Evolutionary conservation across 1,139 yeast species (phyloP), one percentile per base, ranked within the genome.

Genomic region (Kluyveromyces sp.): DNA sequence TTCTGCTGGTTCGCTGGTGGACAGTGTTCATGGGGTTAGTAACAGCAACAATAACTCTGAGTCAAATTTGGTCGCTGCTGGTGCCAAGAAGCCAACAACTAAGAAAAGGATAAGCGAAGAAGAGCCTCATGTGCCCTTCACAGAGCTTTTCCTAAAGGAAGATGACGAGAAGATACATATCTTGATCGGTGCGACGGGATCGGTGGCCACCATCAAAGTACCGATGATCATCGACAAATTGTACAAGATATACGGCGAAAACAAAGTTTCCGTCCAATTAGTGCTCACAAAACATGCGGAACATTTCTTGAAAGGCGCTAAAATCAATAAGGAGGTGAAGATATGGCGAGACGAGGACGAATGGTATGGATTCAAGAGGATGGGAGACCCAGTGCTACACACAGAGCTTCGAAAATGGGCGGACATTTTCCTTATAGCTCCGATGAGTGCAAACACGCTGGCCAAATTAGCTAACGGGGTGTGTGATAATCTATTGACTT

Each of bases 391-490:
- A 7, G 80, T 89, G 43, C 72, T 92, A 50, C 97, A 90, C 63
- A 88, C 88, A 51, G 95, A 88, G 63, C 72, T 92, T 50, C 75
- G 97, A 46, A 81, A 88, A 60, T 92, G 98, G 98, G 97, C 98
- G 0, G 97, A 92, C 63, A 78, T 92, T 32, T 72, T 90, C 45
- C 75, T 89, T 34, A 83, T 90, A 46, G 95, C 95, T 34, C 97
- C 97, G 3, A 69, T 89, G 52, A 83, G 95, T 10, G 96, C 97
- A 4, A 89, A 90, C 64, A 84, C 97, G 0, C 70, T 90, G 46
- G 83, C 96, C n/a, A 90, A 90, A 61, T 79, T 89, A 42, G 84
- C 96, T 0, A 70, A 88, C 51, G 97, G 97, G 2, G 73, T 90
- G 47, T 89, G 96, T 65, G 95, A 90, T 64, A 89, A 89, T 64